These are phyloP conservation scores for Cydonia oblonga DNA, from an alignment of 331 rosid genomes.

Conservation along the genomic window DNA sequence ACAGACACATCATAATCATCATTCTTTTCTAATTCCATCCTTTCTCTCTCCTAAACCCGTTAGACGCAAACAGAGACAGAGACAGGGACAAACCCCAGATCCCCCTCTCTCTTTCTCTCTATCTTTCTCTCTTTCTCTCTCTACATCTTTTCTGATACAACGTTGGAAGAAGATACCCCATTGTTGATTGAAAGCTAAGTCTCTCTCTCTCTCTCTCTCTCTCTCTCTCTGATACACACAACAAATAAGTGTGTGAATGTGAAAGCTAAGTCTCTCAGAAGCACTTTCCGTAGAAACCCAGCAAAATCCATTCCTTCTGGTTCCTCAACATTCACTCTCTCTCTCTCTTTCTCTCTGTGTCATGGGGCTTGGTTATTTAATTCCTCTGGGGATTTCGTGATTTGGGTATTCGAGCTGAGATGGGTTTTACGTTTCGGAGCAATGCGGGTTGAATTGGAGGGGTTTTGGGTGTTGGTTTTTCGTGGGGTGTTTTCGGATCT, in stretches of 20 bases:
- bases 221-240: conserved; percentile 13
- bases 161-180: conserved; percentile 11
- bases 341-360: conserved; percentile 38
- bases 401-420: conserved; percentile 15
- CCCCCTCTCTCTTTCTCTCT: conserved; percentile 23
- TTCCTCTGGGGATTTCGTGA: conserved; percentile 22
- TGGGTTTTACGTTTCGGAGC: conserved; percentile 19
- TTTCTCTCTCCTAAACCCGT: background rate
- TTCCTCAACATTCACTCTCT: conserved; percentile 51
- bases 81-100: conserved; percentile 50
- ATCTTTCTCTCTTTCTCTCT: background rate
- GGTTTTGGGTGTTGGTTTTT: conserved; percentile 8
- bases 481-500: conserved; percentile 33
- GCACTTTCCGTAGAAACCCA: conserved; percentile 53
- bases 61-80: conserved; percentile 15
- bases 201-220: conserved; percentile 35
- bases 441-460: conserved; percentile 36
- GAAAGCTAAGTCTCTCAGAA: conserved; percentile 35
- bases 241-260: conserved; percentile 35
- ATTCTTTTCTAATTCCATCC: background rate
- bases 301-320: conserved; percentile 52
- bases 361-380: conserved; percentile 7
- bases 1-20: conserved; percentile 17
- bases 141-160: background rate
- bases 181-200: conserved; percentile 82